These are phyloP conservation scores for Venturia asperata DNA, from an alignment of 2,329 filamentous ascomycete genomes.

Conservation along the genomic window DNA sequence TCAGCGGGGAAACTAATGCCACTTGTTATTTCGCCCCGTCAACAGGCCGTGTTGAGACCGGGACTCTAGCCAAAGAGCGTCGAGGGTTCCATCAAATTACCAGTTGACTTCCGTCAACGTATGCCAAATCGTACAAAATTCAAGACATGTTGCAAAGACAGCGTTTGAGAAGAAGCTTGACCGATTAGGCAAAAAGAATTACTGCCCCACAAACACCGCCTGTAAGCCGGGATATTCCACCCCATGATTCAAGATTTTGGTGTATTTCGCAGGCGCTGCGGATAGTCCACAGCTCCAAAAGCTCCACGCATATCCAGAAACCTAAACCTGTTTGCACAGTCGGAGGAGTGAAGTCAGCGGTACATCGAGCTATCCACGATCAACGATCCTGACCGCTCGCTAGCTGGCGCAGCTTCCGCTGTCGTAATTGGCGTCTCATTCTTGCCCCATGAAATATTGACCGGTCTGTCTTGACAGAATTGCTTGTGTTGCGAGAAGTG, in stretches of 20 bases:
- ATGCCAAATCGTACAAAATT: not conserved
- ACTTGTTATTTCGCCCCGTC: not conserved
- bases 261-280: not conserved
- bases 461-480: conserved; percentile 9
- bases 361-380: conserved; percentile 9
- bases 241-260: not conserved
- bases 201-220: not conserved
- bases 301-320: not conserved
- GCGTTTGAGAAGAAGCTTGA: not conserved
- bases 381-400: not conserved
- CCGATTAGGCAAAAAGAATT: not conserved
- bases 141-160: not conserved
- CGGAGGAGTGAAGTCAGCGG: not conserved
- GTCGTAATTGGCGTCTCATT: conserved; percentile 6
- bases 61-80: not conserved
- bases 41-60: not conserved
- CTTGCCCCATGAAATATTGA: not conserved
- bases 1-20: not conserved
- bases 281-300: not conserved
- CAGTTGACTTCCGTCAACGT: not conserved
- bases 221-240: not conserved
- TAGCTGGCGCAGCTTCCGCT: not conserved
- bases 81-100: not conserved
- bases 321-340: not conserved
- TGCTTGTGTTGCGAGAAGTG: conserved; percentile 6